These are phyloP conservation scores for Mucor irregularis DNA, from an alignment of 371 early-diverging fungal genomes.

Conservation along the genomic window DNA sequence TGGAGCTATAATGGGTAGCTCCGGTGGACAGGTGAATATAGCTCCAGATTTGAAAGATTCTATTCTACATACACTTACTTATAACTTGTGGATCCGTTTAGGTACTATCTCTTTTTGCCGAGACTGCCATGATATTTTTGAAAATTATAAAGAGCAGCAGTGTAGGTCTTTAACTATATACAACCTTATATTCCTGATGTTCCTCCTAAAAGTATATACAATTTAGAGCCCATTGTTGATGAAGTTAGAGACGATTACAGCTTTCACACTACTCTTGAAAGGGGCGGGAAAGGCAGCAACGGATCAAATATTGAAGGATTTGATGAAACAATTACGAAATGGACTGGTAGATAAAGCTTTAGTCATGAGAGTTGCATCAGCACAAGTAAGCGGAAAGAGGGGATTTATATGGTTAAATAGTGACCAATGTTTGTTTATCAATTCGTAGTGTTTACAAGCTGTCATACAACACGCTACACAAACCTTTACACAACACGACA, in stretches of 20 bases:
- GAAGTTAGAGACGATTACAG: slow-evolving; percentile 70
- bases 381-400: slow-evolving; percentile 58
- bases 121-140: slow-evolving; percentile 66
- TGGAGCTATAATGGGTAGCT: slow-evolving; percentile 69
- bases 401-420: neutral
- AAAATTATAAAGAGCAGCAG: slow-evolving; percentile 70
- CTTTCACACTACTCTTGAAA: slow-evolving; percentile 66
- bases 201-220: neutral
- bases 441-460: slow-evolving; percentile 54
- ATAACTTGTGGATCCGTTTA: too few species aligned
- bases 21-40: slow-evolving; percentile 58
- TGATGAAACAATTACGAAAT: slow-evolving; percentile 65
- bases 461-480: slow-evolving; percentile 50
- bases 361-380: slow-evolving; percentile 68
- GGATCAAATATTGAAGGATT: slow-evolving; percentile 75
- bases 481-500: slow-evolving; percentile 58
- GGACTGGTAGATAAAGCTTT: slow-evolving; percentile 77
- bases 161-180: slow-evolving; percentile 41
- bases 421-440: neutral
- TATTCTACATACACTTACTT: too few species aligned
- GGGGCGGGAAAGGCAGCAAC: slow-evolving; percentile 81
- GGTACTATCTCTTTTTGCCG: slow-evolving; percentile 78
- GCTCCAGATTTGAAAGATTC: too few species aligned
- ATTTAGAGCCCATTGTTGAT: slow-evolving; percentile 60
- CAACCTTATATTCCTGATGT: neutral